Evolutionary conservation across 2,329 filamentous ascomycete genomes (phyloP), one percentile per base, ranked within the genome.

Genomic region (Fusarium goolgardi): DNA sequence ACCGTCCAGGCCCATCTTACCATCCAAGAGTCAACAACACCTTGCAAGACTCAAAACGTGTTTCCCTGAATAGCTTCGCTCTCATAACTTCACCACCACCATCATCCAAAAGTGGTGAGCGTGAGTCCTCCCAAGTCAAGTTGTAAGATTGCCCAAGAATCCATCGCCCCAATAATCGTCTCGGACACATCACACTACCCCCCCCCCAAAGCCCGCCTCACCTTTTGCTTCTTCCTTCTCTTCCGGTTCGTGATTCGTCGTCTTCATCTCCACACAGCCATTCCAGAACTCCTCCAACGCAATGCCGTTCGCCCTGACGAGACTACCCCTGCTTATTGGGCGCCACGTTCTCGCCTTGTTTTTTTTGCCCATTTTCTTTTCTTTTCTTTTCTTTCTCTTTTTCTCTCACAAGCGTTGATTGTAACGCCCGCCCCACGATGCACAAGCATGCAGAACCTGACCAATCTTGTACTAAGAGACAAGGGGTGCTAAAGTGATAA

Each of bases 221-320:
- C 65, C 59, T 65, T 71, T 65, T 23, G 8, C 20, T 37, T 21
- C 18, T 54, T 46, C 3, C 6, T 45, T 7, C 5, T 9, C 25
- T 32, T 34, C 25, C 15, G 23, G 11, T 34, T 23, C 47, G 11
- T 63, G 46, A 66, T 71, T 71, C 39, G 67, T 39, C 29, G 15
- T 43, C 37, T 31, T 34, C 34, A 49, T 65, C 65, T 54, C 66
- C 66, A 62, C 65, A 56, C 61, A 62, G 47, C 56, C 56, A 55
- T 67, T 64, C 55, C 63, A 56, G 44, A 53, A 37, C 40, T 49
- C 57, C 40, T 18, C 63, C 59, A 66, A 64, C 57, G 67, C 65
- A 60, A 71, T 74, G 69, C 72, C 72, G 72, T 74, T 73, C 72
- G 72, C 72, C 72, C 64, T 71, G 44, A 40, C 55, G 20, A 54